phyloP scores from a whole-genome alignment of 2,329 filamentous ascomycete genomes.

The Didymella pomorum region DNA sequence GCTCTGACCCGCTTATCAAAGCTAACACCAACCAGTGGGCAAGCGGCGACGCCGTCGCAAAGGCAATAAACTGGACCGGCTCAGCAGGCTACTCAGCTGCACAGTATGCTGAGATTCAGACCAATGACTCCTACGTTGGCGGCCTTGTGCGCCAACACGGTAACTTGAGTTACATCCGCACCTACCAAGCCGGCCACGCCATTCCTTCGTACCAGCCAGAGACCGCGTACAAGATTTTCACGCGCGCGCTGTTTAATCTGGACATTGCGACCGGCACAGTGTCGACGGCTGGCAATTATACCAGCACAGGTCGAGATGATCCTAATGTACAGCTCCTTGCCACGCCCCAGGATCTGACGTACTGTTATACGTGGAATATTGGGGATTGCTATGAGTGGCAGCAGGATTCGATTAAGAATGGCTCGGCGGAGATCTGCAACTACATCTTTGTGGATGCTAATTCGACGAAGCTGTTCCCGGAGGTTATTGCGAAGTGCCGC shows the following conservation, averaged over 20 bases:
- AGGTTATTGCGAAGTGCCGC: slow-evolving; percentile 28
- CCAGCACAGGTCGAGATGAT: slow-evolving; percentile 21
- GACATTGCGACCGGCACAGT: slow-evolving; percentile 57
- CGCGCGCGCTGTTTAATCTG: slow-evolving; percentile 53
- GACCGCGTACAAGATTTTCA: slow-evolving; percentile 61
- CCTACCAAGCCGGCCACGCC: slow-evolving; percentile 52
- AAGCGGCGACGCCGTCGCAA: slow-evolving; percentile 50
- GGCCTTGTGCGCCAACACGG: slow-evolving; percentile 54
- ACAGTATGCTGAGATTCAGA: slow-evolving; percentile 46
- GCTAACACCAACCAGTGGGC: slow-evolving; percentile 46
- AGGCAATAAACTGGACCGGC: slow-evolving; percentile 51
- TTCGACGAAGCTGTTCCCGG: slow-evolving; percentile 29
- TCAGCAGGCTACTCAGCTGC: slow-evolving; percentile 23
- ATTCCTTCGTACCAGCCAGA: slow-evolving; percentile 54
- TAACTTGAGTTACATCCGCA: slow-evolving; percentile 50
- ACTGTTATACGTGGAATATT: slow-evolving; percentile 30
- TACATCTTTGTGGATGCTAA: slow-evolving; percentile 32
- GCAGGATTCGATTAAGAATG: slow-evolving; percentile 22
- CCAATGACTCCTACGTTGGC: slow-evolving; percentile 50
- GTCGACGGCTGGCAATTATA: slow-evolving; percentile 18
- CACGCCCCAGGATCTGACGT: slow-evolving; percentile 18
- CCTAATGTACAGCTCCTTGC: slow-evolving; percentile 26
- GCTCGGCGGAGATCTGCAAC: slow-evolving; percentile 27
- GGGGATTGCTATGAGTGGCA: slow-evolving; percentile 28
- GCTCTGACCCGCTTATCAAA: slow-evolving; percentile 3